Evolutionary conservation across 306 rosid genomes (phyloP).

Genomic region (Erythrophleum fordii): DNA sequence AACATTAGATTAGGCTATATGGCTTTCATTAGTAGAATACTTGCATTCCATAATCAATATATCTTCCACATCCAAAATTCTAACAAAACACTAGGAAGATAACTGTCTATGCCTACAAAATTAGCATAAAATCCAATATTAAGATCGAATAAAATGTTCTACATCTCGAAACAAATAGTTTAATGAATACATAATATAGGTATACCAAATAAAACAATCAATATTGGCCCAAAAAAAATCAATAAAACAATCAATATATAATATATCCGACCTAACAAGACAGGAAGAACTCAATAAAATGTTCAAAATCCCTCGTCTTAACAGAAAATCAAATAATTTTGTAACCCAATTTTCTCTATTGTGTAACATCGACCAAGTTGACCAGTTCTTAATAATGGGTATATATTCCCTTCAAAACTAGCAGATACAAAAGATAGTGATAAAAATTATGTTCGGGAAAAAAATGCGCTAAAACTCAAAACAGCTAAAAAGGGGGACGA

Average conservation of each 20-base stretch:
- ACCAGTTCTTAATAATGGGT: conserved; percentile 12
- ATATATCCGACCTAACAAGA: neutral
- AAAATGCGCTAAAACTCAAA: neutral
- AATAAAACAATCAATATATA: conserved; percentile 22
- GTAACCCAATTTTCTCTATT: conserved; percentile 16
- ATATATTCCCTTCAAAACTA: neutral
- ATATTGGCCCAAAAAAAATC: conserved; percentile 6
- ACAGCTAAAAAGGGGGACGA: neutral
- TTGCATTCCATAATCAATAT: conserved; percentile 23
- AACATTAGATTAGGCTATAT: neutral
- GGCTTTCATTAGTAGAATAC: conserved; percentile 1
- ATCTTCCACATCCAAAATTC: conserved; percentile 33
- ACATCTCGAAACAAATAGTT: neutral
- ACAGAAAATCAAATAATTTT: neutral
- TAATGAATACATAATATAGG: neutral
- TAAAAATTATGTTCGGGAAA: neutral
- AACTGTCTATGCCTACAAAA: neutral
- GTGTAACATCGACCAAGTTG: conserved; percentile 35
- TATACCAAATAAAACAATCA: conserved; percentile 17
- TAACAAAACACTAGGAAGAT: neutral
- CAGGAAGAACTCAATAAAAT: neutral
- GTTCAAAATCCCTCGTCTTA: conserved; percentile 28
- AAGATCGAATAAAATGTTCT: neutral
- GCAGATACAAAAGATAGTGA: neutral
- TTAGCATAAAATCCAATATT: conserved; percentile 20